Evolutionary conservation across 2,329 filamentous ascomycete genomes (phyloP).

Genomic region (Zalaria sp.): DNA sequence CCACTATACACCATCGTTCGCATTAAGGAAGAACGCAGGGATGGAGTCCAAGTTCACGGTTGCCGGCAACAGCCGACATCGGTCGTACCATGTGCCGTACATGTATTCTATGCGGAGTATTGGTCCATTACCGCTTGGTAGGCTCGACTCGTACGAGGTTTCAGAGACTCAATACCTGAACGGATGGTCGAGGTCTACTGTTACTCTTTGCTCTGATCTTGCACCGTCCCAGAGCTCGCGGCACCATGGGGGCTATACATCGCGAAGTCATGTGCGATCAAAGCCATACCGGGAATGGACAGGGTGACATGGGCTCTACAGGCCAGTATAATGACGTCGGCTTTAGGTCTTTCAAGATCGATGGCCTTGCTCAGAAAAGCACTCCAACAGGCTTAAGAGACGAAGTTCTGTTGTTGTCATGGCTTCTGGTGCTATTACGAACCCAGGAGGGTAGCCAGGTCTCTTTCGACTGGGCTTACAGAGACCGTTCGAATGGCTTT

Average conservation of each 20-base stretch:
- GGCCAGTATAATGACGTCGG: background rate
- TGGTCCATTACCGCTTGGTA: background rate
- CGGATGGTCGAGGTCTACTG: background rate
- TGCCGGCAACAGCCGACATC: background rate
- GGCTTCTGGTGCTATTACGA: slow-evolving; percentile 30
- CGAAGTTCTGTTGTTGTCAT: slow-evolving; percentile 28
- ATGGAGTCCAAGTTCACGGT: background rate
- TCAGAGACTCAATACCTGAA: background rate
- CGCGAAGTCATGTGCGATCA: background rate
- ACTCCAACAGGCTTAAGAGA: slow-evolving; percentile 24
- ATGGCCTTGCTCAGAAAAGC: slow-evolving; percentile 12
- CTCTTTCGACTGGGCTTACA: slow-evolving; percentile 27
- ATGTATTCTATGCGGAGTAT: too few species aligned
- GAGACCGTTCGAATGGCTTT: slow-evolving; percentile 4
- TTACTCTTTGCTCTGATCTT: background rate
- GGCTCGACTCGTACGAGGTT: background rate
- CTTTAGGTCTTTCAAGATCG: slow-evolving; percentile 6
- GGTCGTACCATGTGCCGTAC: background rate
- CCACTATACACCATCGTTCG: background rate
- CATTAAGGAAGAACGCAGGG: background rate
- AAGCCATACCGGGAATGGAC: background rate
- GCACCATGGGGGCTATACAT: background rate
- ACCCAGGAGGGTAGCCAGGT: slow-evolving; percentile 25
- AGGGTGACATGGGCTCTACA: background rate
- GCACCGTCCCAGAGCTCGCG: background rate